Conservation (phyloP, 495 filamentous ascomycete species). For the Cladorrhinum samala region DNA sequence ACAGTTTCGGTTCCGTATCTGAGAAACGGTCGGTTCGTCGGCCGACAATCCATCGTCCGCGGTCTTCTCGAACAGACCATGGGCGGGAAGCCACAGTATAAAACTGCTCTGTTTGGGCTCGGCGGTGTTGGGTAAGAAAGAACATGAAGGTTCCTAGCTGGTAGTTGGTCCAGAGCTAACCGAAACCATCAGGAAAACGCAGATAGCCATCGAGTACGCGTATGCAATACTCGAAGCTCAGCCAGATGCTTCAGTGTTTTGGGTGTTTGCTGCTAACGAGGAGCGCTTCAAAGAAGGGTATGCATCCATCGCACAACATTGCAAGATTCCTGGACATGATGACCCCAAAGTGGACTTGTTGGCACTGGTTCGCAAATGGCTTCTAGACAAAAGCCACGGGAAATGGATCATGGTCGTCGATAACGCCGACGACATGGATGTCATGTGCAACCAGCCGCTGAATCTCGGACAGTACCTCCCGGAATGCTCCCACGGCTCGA, state of each 20-base stretch:
- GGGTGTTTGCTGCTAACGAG: constrained; percentile 36
- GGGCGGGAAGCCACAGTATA: not conserved
- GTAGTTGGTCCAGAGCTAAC: not conserved
- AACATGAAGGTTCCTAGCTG: too few relatives aligned
- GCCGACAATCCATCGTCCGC: constrained; percentile 21
- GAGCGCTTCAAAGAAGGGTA: constrained; percentile 37
- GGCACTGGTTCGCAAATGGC: constrained; percentile 33
- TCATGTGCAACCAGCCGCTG: constrained; percentile 20
- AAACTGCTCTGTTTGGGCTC: constrained; percentile 37
- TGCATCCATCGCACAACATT: constrained; percentile 32
- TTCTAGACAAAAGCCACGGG: constrained; percentile 28
- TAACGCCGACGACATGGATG: constrained; percentile 41
- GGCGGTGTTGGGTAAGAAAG: constrained; percentile 46
- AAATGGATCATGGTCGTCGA: constrained; percentile 47
- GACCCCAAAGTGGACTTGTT: constrained; percentile 30
- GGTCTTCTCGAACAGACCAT: constrained; percentile 6
- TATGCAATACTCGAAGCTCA: constrained; percentile 29
- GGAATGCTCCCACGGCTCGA: constrained; percentile 25
- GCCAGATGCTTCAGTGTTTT: constrained; percentile 39
- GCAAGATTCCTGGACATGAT: constrained; percentile 23
- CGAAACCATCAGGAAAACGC: constrained; percentile 38
- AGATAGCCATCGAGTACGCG: constrained; percentile 47
- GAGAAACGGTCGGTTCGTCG: constrained; percentile 26
- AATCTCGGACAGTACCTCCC: constrained; percentile 20
- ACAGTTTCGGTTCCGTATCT: constrained; percentile 10